phyloP scores from a whole-genome alignment of 2,329 filamentous ascomycete genomes.

The Elsinoe arachidis region DNA sequence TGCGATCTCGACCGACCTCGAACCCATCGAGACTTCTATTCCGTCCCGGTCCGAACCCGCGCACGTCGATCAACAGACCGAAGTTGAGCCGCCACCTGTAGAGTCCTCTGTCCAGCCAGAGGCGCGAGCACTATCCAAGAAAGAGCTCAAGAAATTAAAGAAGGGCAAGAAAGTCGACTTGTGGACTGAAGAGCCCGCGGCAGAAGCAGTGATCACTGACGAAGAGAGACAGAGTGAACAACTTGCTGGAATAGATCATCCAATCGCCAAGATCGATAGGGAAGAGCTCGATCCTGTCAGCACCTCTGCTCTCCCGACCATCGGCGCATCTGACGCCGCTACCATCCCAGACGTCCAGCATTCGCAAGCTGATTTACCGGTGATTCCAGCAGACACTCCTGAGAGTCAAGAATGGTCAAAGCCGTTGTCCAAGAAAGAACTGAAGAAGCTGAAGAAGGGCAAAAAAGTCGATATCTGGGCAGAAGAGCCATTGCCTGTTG shows the following conservation, averaged over 20 bases:
- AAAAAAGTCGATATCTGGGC: neutral
- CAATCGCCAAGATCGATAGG: neutral
- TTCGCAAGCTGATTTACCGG: neutral
- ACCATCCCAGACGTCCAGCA: neutral
- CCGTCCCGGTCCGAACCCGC: too few species aligned
- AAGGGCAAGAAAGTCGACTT: slow-evolving; percentile 1
- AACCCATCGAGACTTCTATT: too few species aligned
- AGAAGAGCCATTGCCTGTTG: neutral
- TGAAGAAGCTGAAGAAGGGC: slow-evolving; percentile 14
- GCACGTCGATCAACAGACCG: neutral
- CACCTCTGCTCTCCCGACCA: too few species aligned
- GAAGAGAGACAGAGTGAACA: neutral
- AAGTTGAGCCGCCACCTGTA: too few species aligned
- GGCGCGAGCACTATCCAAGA: slow-evolving; percentile 11
- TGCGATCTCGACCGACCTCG: too few species aligned
- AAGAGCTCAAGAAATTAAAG: slow-evolving; percentile 15
- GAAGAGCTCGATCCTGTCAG: neutral
- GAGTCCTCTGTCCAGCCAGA: neutral
- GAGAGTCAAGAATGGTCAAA: neutral
- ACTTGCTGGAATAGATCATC: neutral
- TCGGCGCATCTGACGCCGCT: too few species aligned
- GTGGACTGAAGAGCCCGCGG: neutral
- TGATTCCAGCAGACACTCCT: neutral
- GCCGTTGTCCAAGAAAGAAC: slow-evolving; percentile 15
- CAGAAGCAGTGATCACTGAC: too few species aligned